These are phyloP conservation scores for Sporobolomyces phaffii DNA, from an alignment of 768 basidiomycete species.

Conservation along the genomic window DNA sequence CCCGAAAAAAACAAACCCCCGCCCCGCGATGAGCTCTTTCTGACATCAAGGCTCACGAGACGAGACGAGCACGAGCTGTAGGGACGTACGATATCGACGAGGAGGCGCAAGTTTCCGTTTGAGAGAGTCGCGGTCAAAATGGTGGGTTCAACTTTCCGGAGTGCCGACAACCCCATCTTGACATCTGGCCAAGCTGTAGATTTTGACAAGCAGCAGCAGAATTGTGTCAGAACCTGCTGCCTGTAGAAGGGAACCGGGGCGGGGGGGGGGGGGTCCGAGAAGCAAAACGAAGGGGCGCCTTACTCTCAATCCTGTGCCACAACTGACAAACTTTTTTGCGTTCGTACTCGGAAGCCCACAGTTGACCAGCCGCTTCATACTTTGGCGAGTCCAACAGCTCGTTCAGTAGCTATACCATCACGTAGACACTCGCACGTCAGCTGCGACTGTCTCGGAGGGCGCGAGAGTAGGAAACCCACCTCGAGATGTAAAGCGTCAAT, in stretches of 20 bases:
- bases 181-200: slow-evolving; percentile 28
- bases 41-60: background rate
- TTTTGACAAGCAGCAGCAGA: too few species aligned
- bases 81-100: slow-evolving; percentile 21
- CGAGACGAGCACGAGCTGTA: background rate
- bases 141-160: slow-evolving; percentile 16
- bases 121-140: slow-evolving; percentile 18
- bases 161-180: slow-evolving; percentile 8
- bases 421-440: background rate
- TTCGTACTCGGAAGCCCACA: background rate
- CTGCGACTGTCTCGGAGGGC: too few species aligned
- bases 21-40: too few species aligned
- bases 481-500: slow-evolving; percentile 32
- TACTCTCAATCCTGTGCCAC: slow-evolving; percentile 32
- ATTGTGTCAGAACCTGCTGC: too few species aligned
- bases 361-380: background rate
- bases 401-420: slow-evolving; percentile 14
- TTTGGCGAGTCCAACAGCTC: background rate
- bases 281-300: too few species aligned
- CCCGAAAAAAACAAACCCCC: too few species aligned
- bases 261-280: too few species aligned
- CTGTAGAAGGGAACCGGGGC: too few species aligned
- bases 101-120: slow-evolving; percentile 25
- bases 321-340: slow-evolving; percentile 7
- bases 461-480: background rate